These are phyloP conservation scores for Rutstroemia sp. DNA, from an alignment of 2,329 filamentous ascomycete genomes.

Conservation along the genomic window DNA sequence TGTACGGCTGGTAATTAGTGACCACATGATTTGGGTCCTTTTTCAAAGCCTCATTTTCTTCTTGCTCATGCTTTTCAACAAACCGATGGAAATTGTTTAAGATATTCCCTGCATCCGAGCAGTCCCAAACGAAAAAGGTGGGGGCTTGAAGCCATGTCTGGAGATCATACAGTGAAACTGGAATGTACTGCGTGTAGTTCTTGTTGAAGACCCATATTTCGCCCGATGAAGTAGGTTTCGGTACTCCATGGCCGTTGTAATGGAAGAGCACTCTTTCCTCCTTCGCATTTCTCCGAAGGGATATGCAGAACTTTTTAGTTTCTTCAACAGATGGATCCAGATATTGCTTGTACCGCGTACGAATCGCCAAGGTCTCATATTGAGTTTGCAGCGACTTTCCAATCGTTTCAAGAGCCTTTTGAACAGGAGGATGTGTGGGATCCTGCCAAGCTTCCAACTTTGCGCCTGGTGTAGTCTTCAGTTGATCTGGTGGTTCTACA, in stretches of 20 bases:
- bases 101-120: slow-evolving; percentile 92
- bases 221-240: slow-evolving; percentile 87
- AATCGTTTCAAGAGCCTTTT: slow-evolving; percentile 87
- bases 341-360: slow-evolving; percentile 97
- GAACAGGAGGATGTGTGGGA: slow-evolving; percentile 69
- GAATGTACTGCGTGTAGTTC: slow-evolving; percentile 98
- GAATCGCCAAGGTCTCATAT: slow-evolving; percentile 89
- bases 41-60: slow-evolving; percentile 69
- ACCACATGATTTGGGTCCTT: slow-evolving; percentile 80
- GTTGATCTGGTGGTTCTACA: slow-evolving; percentile 92
- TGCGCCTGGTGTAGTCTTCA: slow-evolving; percentile 89
- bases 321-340: slow-evolving; percentile 95
- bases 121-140: slow-evolving; percentile 96
- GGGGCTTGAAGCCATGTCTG: slow-evolving; percentile 94
- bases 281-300: slow-evolving; percentile 83
- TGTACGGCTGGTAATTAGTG: slow-evolving; percentile 61
- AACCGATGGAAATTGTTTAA: slow-evolving; percentile 91
- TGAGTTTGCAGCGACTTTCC: slow-evolving; percentile 93
- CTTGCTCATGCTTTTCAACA: slow-evolving; percentile 87
- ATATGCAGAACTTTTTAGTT: slow-evolving; percentile 92
- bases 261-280: slow-evolving; percentile 96
- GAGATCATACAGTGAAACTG: slow-evolving; percentile 88
- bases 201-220: slow-evolving; percentile 99
- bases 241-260: slow-evolving; percentile 97
- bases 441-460: slow-evolving; percentile 97